Evolutionary conservation across 2,329 filamentous ascomycete species (phyloP).

Genomic region (Alternaria atra): DNA sequence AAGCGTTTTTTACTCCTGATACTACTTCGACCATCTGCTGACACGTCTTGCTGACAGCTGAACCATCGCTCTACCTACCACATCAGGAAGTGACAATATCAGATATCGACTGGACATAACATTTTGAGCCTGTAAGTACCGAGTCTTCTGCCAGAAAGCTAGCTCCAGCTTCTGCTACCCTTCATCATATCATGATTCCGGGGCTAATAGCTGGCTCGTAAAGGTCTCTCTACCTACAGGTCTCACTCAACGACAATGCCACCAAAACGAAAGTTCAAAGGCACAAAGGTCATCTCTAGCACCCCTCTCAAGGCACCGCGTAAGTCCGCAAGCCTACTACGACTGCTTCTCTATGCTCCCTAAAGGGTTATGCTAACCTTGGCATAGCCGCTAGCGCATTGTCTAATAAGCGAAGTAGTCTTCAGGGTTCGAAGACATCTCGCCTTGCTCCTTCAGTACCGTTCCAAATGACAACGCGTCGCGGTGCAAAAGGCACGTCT

Average conservation of each 20-base stretch:
- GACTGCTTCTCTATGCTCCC: constrained; percentile 24
- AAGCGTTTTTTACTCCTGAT: constrained; percentile 5
- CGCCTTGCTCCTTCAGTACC: constrained; percentile 58
- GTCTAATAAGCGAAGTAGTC: constrained; percentile 50
- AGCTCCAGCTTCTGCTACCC: neutral
- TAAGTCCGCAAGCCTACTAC: constrained; percentile 27
- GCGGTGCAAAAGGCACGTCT: constrained; percentile 52
- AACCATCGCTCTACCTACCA: constrained; percentile 3
- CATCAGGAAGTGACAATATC: neutral
- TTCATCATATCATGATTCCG: constrained; percentile 16
- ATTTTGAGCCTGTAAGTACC: constrained; percentile 23
- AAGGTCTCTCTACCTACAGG: constrained; percentile 7
- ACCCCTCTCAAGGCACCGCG: constrained; percentile 28
- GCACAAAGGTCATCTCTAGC: constrained; percentile 26
- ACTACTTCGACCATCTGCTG: constrained; percentile 19
- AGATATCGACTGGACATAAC: neutral
- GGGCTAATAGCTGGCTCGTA: constrained; percentile 30
- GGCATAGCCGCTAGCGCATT: constrained; percentile 47
- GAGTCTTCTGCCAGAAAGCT: neutral
- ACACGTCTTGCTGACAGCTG: constrained; percentile 29
- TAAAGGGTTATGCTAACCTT: constrained; percentile 45
- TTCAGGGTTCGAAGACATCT: constrained; percentile 45
- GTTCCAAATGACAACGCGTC: constrained; percentile 60
- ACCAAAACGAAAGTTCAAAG: constrained; percentile 45
- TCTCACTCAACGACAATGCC: constrained; percentile 38